Base-by-base conservation (phyloP, 2,329 filamentous ascomycete species). In the Apiospora phragmitis region DNA sequence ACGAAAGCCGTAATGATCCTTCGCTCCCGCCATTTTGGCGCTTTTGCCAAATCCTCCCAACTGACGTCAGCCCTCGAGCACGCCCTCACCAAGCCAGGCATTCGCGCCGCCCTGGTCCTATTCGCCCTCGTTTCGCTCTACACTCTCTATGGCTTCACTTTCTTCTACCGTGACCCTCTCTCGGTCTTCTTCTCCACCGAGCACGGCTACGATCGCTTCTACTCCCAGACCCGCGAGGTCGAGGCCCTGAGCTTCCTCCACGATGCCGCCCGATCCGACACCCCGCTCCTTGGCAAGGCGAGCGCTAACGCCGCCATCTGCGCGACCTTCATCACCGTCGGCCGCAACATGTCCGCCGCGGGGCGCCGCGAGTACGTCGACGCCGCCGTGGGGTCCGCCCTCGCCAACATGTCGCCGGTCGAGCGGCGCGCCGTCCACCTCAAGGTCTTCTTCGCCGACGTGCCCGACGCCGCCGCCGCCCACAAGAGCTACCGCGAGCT, bases 361-460 rank as follows among this genome's bases (percentile, higher is more conserved):
- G 67, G 26, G 8, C 26, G 35, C 29, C 67, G 67, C 11, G 67
- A 68, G 45, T 68, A 68, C 32, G 32, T 68, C 45, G 67, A 68
- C 11, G 67, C 67, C 29, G 43, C 67, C 67, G 45, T 68, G 11
- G 78, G 77, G 3, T 79, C 78, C 4, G 77, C 78, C 69, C 70
- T 79, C 18, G 77, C 77, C 24, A 79, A 79, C 67, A 75, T 79
- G 76, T 73, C 78, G 9, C 74, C 72, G 11, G 74, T 74, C 59
- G 78, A 79, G 67, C 74, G 78, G 32, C 70, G 73, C 41, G 68
- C 73, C 11, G 71, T 75, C 26, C 77, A 78, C 66, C 70, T 79
- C 26, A 79, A 78, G 65, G 21, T 79, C 9, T 79, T 79, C 73
- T 79, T 79, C 65, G 78, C 77, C 73, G 78, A 79, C 67, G 77